Conservation (phyloP, 176 grass and related monocot genomes). For the Bolboschoenus planiculmis region DNA sequence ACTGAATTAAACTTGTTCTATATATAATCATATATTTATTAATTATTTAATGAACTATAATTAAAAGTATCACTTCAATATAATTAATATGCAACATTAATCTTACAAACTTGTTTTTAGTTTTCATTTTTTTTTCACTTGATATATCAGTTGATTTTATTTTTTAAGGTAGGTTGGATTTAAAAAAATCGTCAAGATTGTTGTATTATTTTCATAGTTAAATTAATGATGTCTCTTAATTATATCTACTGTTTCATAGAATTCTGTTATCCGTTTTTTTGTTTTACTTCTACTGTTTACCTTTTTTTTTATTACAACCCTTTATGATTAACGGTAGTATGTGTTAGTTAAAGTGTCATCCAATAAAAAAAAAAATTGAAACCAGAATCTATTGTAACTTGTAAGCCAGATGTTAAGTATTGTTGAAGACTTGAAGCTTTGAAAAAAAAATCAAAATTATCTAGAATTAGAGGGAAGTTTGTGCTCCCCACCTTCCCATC, state of each 20-base stretch:
- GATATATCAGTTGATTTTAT: too few species aligned
- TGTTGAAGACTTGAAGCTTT: not conserved
- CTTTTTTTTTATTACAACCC: not conserved
- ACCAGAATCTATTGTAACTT: not conserved
- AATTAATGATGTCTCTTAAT: too few species aligned
- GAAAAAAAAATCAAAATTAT: not conserved
- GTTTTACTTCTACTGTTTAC: too few species aligned
- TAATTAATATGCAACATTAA: too few species aligned
- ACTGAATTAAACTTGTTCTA: too few species aligned
- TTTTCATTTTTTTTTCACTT: too few species aligned
- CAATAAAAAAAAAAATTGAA: not conserved
- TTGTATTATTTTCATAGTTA: not conserved
- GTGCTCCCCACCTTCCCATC: slow-evolving; percentile 31
- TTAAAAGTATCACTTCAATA: too few species aligned
- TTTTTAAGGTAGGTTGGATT: not conserved
- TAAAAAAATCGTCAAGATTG: not conserved
- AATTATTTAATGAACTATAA: too few species aligned
- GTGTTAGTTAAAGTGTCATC: not conserved
- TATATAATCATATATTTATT: too few species aligned
- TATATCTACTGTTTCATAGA: too few species aligned
- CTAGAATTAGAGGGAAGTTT: slow-evolving; percentile 26
- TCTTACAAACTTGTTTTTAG: too few species aligned
- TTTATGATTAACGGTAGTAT: not conserved
- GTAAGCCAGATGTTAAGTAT: not conserved
- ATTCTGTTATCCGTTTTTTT: too few species aligned